These are phyloP conservation scores for Phytophthora pseudosyringae DNA, from an alignment of 352 stramenopile species.

Conservation along the genomic window DNA sequence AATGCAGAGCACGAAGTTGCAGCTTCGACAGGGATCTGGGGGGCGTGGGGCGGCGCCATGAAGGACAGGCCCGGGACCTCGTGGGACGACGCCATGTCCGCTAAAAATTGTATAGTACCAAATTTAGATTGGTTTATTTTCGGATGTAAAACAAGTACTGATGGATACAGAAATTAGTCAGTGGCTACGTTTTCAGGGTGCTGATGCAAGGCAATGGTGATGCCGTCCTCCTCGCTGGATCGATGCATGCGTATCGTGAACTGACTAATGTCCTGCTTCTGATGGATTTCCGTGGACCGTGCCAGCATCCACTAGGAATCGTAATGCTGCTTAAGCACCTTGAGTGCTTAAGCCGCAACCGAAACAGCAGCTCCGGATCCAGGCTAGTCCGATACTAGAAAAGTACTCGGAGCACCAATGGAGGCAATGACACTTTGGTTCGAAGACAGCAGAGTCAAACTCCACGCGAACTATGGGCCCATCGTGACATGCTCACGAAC, in stretches of 20 bases:
- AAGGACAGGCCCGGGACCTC: background rate
- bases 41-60: slow-evolving; percentile 2
- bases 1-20: background rate
- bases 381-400: too few species aligned
- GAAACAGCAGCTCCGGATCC: too few species aligned
- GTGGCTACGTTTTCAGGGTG: slow-evolving; percentile 2
- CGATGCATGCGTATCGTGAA: slow-evolving; percentile 15
- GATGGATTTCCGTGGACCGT: too few species aligned
- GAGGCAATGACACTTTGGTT: too few species aligned
- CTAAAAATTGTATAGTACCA: background rate
- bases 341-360: too few species aligned
- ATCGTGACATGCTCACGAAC: too few species aligned
- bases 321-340: too few species aligned
- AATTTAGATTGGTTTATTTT: background rate
- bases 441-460: too few species aligned
- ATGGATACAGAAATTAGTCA: background rate
- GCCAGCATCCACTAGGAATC: too few species aligned
- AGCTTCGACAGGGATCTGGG: slow-evolving; percentile 3
- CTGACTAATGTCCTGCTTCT: background rate
- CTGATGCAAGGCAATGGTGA: slow-evolving; percentile 16
- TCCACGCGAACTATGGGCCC: too few species aligned
- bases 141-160: background rate
- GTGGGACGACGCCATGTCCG: background rate
- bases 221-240: slow-evolving; percentile 16
- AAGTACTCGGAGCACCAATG: too few species aligned